These are phyloP conservation scores for Talaromyces atroroseus DNA, from an alignment of 2,329 filamentous ascomycete genomes.

Conservation along the genomic window DNA sequence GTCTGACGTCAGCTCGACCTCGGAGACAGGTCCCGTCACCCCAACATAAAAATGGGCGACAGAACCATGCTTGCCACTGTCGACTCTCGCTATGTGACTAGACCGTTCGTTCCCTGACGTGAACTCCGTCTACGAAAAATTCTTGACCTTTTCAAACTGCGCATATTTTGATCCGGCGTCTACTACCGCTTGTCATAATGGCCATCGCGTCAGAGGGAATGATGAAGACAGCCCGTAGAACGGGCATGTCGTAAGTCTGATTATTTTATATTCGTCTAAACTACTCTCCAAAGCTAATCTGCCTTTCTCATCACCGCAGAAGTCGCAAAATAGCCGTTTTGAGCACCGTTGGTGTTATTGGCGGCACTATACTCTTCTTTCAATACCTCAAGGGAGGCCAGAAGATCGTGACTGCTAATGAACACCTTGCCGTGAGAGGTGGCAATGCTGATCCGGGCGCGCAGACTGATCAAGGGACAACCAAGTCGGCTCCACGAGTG, in stretches of 20 bases:
- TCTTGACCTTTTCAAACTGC: no score
- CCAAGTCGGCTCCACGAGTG: conserved; percentile 1
- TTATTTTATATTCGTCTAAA: background rate
- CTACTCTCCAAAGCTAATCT: background rate
- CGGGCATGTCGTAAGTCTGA: conserved; percentile 6
- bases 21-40: no score
- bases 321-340: conserved; percentile 19
- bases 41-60: background rate
- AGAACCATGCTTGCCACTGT: background rate
- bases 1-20: background rate
- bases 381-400: conserved; percentile 16
- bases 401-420: conserved; percentile 15
- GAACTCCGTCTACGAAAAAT: background rate
- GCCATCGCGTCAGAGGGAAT: conserved; percentile 5
- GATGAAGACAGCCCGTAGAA: background rate
- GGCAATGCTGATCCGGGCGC: conserved; percentile 1
- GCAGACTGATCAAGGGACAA: conserved; percentile 17
- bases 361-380: conserved; percentile 19
- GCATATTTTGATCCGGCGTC: no score
- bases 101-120: background rate
- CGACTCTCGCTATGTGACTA: background rate
- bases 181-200: background rate
- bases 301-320: conserved; percentile 5
- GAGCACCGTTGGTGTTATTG: conserved; percentile 19
- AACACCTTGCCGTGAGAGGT: conserved; percentile 16